A percentile compares a stretch with the other conserved stretches of the same genome.
Evolutionary conservation across 75 land plant species (phyloP).

Genomic region (Ceratopteris richardii): DNA sequence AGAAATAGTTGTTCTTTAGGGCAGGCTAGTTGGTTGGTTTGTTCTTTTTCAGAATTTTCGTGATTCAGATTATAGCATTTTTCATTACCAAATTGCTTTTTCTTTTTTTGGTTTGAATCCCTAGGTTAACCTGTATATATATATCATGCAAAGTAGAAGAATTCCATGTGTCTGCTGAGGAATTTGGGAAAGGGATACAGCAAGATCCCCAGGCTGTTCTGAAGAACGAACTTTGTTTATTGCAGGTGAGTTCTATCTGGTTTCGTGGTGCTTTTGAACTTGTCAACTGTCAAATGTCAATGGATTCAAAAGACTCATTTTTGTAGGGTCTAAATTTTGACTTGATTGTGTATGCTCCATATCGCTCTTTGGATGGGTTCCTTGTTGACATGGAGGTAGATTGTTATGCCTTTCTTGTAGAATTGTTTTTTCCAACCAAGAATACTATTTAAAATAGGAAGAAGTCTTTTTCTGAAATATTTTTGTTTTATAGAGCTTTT

Average conservation of each 20-base stretch:
- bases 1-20: too few species aligned
- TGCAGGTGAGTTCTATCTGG: constrained; percentile 41
- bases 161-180: constrained; percentile 96
- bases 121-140: constrained; percentile 94
- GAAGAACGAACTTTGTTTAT: constrained; percentile 78
- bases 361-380: constrained; percentile 86
- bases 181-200: constrained; percentile 94
- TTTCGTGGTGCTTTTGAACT: neutral
- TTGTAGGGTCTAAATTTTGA: constrained; percentile 88
- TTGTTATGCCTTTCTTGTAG: neutral
- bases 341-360: constrained; percentile 94
- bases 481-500: neutral
- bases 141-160: constrained; percentile 96
- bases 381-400: constrained; percentile 72
- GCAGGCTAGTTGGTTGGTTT: too few species aligned
- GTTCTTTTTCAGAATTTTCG: too few species aligned
- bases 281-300: neutral
- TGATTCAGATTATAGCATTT: too few species aligned
- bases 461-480: neutral
- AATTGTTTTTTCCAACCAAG: neutral
- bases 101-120: neutral
- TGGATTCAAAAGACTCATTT: too few species aligned
- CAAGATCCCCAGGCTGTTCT: constrained; percentile 93
- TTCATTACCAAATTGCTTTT: too few species aligned
- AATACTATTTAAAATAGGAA: neutral